Base-by-base conservation (phyloP, 2,329 filamentous ascomycete genomes). In the Colletotrichum orchidophilum region DNA sequence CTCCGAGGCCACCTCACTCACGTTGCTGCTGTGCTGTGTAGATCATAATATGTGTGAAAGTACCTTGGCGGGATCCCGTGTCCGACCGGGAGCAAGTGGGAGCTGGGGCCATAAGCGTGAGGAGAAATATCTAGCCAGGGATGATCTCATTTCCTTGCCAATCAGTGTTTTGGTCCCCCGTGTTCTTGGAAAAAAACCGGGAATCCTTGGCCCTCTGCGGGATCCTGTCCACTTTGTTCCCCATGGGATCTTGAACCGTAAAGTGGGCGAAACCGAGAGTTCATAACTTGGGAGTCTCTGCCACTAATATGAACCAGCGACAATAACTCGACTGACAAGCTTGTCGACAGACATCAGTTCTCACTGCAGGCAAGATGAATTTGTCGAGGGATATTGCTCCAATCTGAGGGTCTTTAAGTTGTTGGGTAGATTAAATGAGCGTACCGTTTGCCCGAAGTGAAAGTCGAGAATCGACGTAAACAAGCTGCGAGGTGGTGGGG, bases 1-100 rank as follows among this genome's bases (percentile, higher is more conserved):
- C 42, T 65, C 66, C 50, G 65, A 63, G 55, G 50, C n/a, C 21
- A 63, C 29, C 35, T 54, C 62, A 46, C 18, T 52, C 52, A 18
- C 13, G 27, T 29, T 46, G 39, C 21, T 46, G 39, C 11, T 8
- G 21, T 18, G n/a, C 39, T 46, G 49, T 57, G 42, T 33, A 62
- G 52, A 46, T 52, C 39, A 24, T 42, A 60, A 46, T 42, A n/a
- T 11, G 15, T n/a, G 18, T 18, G 18, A 21, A 46, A n/a, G 39
- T 18, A 46, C 39, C 18, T 18, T 18, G 21, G 39, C 18, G 24
- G 33, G 18, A 24, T 12, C 21, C 18, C n/a, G 8, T 35, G n/a
- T 42, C 6, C 11, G 5, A 58, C 7, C 21, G 33, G 8, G 7
- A 35, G 35, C 31, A 58, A 58, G 21, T 42, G 33, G 24, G 33